Evolutionary conservation across 306 rosid genomes (phyloP), one percentile per base, ranked within the genome.

Genomic region (Trifolium subterraneum): DNA sequence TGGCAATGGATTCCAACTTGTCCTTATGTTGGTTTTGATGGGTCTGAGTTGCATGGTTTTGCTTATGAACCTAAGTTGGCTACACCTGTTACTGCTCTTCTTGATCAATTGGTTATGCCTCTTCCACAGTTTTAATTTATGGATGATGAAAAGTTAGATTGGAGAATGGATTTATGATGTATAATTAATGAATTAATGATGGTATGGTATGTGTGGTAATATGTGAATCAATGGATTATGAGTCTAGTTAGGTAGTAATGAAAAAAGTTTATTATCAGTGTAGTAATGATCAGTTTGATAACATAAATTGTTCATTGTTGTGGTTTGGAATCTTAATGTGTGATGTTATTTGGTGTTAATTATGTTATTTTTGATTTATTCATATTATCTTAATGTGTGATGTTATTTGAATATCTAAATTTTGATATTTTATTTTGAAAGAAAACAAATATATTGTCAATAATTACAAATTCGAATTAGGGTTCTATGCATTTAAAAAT

Each of bases 1-100:
- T 95, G 99, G 99, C 93, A 87, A 27, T 95, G 99, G 99, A 78
- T 95, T 76, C 98, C 98, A 2, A 90, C 96, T 0, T 95, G 99
- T 67, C 99, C 99, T 6, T 95, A 86, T 69, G 55, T 16, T 68
- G 79, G 68, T 11, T 56, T 72, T 45, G 71, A 71, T 19, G 84
- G 41, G 2, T 70, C 74, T 22, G 89, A 86, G 27, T 59, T 95
- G 89, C 95, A 86, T 79, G 97, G 92, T 39, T 90, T 90, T 80
- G 93, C 97, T 13, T 95, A 92, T 77, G 93, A 95, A 50, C 99
- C 98, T 2, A 81, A 80, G 7, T 85, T 95, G 19, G 93, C 97
- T 1, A 90, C 97, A 0, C 98, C 99, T 0, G 97, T 88, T 41
- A 90, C 92, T 29, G 87, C 76, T 18, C 84, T 95, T 5, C 89